Evolutionary conservation across 2,329 filamentous ascomycete species (phyloP), one percentile per base, ranked within the genome.

Genomic region (Pseudocercospora vitis): DNA sequence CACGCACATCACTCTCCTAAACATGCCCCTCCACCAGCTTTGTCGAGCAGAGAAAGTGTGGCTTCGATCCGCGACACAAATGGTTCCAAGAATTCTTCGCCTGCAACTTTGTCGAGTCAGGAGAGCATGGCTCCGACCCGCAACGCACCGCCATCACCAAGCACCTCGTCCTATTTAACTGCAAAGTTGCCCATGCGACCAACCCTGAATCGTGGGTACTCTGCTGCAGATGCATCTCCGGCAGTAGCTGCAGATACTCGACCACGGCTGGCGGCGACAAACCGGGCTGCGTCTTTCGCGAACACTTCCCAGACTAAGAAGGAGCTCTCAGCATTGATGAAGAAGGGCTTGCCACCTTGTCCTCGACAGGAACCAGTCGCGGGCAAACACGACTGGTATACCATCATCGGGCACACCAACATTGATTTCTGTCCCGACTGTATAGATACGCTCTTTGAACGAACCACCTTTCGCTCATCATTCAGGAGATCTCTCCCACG

Each of bases 361-460:
- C 86, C 85, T 5, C 80, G 89, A 56, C 82, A 80, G 32, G 74
- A 78, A 3, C 81, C 82, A 8, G 79, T 83, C 9, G 74, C 80
- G 7, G 84, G 85, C 1, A 80, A 85, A 56, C 77, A 86, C 57
- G 89, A 94, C 65, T 96, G 91, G 89, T 84, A 91, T 57, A 91
- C 86, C 0, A 76, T 96, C 3, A 82, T 83, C 3, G 82, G 83
- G 11, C 81, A 85, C 56, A 80, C 84, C 9, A 81, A 82, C 55
- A 87, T 96, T 62, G 83, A 89, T 58, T 86, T 96, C 40, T 96
- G 92, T 63, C 88, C 89, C 0, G 82, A 81, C 9, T 97, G 92
- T 72, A 90, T 88, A 68, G 77, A 80, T 2, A 78, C 79, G 4
- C 81, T 90, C 7, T 90, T 92, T 61, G 79, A 78, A 11, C 76